Evolutionary conservation across 2,329 filamentous ascomycete genomes (phyloP), one percentile per base, ranked within the genome.

Genomic region (Daldinia eschscholtzii): DNA sequence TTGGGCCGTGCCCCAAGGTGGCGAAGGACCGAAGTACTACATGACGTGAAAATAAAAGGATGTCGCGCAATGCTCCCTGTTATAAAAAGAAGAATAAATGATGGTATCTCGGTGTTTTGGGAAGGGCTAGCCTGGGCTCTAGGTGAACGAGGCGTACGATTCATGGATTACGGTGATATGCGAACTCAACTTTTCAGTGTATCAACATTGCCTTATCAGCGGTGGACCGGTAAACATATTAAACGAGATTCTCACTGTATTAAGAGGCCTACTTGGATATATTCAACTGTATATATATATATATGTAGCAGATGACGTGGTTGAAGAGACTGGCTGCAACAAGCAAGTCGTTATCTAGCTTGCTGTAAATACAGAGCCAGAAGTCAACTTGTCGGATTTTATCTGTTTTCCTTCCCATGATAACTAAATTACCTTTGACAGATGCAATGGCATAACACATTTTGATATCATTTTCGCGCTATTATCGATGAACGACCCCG

Each of bases 1-100:
- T 81, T 97, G 93, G 93, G 89, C 93, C 75, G 96, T 96, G 35
- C 96, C 96, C 6, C 94, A 98, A 79, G 94, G 96, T 72, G 96
- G 95, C 58, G 96, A 91, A 75, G 89, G 89, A 0, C 89, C 89
- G 39, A 91, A 91, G 80, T 91, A 91, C 78, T 91, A 90, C 80
- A 89, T 90, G 88, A 89, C 88, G n/a, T 88, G 75, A 74, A 28
- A 61, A 30, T 37, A 44, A 57, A 48, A 20, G 0, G 28, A 13
- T 20, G 42, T 9, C 35, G 28, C 23, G 28, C 33, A 33, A 35
- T 33, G 37, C 35, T 26, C 20, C 3, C 20, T 18, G 2, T 30
- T 53, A 26, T 33, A 23, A 30, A 10, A 28, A 46, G 18, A 46
- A 23, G n/a, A 15, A 23, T 20, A 35, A 58, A 62, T 10, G 46